Evolutionary conservation across 345 rosid genomes (phyloP).

Genomic region (Pistacia atlantica): DNA sequence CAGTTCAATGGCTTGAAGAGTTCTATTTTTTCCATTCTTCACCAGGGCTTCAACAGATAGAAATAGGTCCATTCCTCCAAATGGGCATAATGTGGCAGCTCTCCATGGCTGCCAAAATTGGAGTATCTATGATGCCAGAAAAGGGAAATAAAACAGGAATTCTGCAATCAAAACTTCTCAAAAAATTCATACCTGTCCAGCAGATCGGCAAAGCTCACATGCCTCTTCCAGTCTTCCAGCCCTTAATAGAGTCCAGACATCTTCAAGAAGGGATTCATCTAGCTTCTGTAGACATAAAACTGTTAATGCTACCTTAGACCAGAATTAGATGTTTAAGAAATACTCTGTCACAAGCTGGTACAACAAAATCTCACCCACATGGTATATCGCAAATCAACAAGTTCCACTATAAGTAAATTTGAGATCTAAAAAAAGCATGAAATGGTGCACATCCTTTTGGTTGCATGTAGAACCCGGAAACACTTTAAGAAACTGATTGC

Average conservation of each 20-base stretch:
- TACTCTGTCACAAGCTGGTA: not conserved
- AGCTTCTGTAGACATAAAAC: constrained; percentile 63
- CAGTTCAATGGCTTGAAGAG: constrained; percentile 86
- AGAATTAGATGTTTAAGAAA: constrained; percentile 4
- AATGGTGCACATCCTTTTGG: not conserved
- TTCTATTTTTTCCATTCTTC: constrained; percentile 81
- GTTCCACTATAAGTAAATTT: not conserved
- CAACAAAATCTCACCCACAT: not conserved
- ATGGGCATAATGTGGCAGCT: constrained; percentile 87
- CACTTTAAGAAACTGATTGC: constrained; percentile 1
- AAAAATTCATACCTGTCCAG: constrained; percentile 75
- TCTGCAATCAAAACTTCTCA: constrained; percentile 3
- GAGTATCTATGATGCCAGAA: constrained; percentile 10
- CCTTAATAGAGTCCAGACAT: constrained; percentile 90
- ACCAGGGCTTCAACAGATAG: constrained; percentile 82
- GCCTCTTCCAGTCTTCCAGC: constrained; percentile 97
- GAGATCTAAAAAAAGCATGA: not conserved
- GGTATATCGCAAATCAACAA: not conserved
- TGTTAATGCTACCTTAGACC: constrained; percentile 18
- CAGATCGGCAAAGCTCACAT: constrained; percentile 89
- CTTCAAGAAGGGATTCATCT: constrained; percentile 95
- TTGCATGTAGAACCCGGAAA: not conserved
- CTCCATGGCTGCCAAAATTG: constrained; percentile 78
- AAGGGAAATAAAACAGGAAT: not conserved
- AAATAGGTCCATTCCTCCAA: constrained; percentile 80